Percentiles rank a stretch among this genome's conserved stretches.
These are phyloP conservation scores for Alectoria sarmentosa DNA, from an alignment of 495 filamentous ascomycete genomes.

Conservation along the genomic window DNA sequence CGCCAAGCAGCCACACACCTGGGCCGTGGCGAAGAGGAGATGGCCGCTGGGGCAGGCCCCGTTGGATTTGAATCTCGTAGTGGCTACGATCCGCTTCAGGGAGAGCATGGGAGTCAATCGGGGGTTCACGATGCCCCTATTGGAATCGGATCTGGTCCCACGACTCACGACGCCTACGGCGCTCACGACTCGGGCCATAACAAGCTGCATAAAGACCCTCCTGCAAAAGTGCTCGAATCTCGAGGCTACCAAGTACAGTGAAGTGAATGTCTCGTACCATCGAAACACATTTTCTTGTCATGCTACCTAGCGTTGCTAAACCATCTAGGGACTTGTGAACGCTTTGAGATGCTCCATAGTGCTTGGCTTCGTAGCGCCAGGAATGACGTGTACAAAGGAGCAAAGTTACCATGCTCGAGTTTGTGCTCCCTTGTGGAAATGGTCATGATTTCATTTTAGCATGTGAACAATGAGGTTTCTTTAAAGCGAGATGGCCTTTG, in stretches of 20 bases:
- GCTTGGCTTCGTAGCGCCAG: neutral
- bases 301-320: neutral
- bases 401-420: too few species aligned
- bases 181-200: slow-evolving; percentile 19
- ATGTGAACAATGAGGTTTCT: too few species aligned
- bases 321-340: neutral
- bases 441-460: too few species aligned
- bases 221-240: slow-evolving; percentile 19
- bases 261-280: neutral
- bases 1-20: slow-evolving; percentile 4
- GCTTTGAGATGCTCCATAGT: neutral
- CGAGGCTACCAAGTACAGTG: slow-evolving; percentile 8
- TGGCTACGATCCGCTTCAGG: slow-evolving; percentile 8
- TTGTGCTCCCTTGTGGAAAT: too few species aligned
- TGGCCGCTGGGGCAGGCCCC: slow-evolving; percentile 14
- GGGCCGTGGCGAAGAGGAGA: slow-evolving; percentile 16
- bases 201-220: slow-evolving; percentile 23
- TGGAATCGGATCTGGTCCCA: slow-evolving; percentile 18
- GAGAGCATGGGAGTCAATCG: slow-evolving; percentile 13
- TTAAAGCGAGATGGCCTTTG: too few species aligned
- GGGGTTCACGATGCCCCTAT: slow-evolving; percentile 12
- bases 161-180: slow-evolving; percentile 24
- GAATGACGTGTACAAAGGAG: neutral
- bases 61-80: neutral
- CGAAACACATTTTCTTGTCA: neutral